Evolutionary conservation across 2,329 filamentous ascomycete species (phyloP).

Genomic region (Endothia cerciana): DNA sequence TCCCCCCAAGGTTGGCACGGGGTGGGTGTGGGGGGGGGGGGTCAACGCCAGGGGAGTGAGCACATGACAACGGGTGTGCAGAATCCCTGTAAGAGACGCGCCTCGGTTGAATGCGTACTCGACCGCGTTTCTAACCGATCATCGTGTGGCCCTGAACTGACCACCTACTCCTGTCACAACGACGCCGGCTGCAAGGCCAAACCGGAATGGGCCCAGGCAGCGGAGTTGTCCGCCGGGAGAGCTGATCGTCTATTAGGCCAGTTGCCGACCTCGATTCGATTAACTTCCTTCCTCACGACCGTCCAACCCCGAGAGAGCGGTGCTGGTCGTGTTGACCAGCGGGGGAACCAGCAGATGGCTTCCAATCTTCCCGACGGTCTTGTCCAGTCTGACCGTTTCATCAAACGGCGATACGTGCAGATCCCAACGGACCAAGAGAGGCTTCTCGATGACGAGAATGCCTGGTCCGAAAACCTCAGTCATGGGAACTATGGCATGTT

Average conservation of each 20-base stretch:
- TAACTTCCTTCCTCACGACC: background rate
- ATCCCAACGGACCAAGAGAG: slow-evolving; percentile 53
- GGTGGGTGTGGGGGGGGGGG: background rate
- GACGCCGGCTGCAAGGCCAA: background rate
- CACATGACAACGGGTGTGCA: slow-evolving; percentile 24
- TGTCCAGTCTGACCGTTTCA: slow-evolving; percentile 38
- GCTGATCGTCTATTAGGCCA: background rate
- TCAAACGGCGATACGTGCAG: slow-evolving; percentile 46
- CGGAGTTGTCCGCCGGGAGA: background rate
- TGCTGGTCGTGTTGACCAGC: background rate
- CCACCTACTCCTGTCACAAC: background rate
- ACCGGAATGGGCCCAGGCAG: background rate
- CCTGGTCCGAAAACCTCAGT: slow-evolving; percentile 39
- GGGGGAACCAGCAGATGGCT: slow-evolving; percentile 20
- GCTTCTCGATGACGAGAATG: slow-evolving; percentile 50
- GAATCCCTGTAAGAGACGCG: slow-evolving; percentile 15
- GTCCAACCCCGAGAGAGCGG: background rate
- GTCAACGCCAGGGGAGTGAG: background rate
- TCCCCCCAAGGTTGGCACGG: too few species aligned
- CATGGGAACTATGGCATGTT: slow-evolving; percentile 33
- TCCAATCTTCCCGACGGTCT: slow-evolving; percentile 31
- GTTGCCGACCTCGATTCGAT: background rate
- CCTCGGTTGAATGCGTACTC: slow-evolving; percentile 1
- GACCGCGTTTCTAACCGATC: slow-evolving; percentile 15
- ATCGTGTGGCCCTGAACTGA: background rate